phyloP scores from a whole-genome alignment of 2,329 filamentous ascomycete species.

The Tolypocladium amazonense region DNA sequence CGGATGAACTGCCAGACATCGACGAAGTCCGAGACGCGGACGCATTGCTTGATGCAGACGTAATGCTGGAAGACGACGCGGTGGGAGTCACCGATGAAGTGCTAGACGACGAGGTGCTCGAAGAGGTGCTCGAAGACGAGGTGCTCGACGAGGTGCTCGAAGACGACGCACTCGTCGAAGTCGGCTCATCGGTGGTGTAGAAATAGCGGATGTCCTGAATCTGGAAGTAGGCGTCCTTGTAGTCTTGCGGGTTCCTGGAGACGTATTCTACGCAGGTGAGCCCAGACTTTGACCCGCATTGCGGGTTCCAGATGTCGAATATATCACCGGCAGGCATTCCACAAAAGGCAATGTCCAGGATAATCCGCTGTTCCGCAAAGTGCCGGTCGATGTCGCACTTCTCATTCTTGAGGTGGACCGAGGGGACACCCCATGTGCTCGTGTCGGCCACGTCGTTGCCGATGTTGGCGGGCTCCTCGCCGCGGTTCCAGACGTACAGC shows the following conservation, averaged over 20 bases:
- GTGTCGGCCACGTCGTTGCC: neutral
- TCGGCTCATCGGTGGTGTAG: neutral
- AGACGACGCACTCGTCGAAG: neutral
- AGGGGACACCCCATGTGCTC: neutral
- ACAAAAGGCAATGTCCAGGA: neutral
- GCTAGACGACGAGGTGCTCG: neutral
- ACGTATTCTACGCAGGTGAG: neutral
- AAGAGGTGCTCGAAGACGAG: neutral
- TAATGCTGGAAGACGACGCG: neutral
- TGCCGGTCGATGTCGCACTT: neutral
- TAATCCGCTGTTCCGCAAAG: neutral
- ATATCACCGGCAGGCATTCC: neutral
- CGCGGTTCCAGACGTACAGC: neutral
- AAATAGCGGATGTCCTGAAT: conserved; percentile 1
- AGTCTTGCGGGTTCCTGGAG: neutral
- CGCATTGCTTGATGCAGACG: neutral
- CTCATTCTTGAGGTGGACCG: neutral
- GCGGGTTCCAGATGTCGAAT: neutral
- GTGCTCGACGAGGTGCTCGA: neutral
- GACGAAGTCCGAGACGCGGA: neutral
- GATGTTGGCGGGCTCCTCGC: neutral
- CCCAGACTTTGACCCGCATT: neutral
- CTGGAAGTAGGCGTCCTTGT: conserved; percentile 1
- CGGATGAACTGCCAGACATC: neutral
- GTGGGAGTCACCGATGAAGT: neutral